A percentile compares a stretch with the other conserved stretches of the same genome.
phyloP scores from a whole-genome alignment of 495 filamentous ascomycete species.

The Neurospora cerealis region DNA sequence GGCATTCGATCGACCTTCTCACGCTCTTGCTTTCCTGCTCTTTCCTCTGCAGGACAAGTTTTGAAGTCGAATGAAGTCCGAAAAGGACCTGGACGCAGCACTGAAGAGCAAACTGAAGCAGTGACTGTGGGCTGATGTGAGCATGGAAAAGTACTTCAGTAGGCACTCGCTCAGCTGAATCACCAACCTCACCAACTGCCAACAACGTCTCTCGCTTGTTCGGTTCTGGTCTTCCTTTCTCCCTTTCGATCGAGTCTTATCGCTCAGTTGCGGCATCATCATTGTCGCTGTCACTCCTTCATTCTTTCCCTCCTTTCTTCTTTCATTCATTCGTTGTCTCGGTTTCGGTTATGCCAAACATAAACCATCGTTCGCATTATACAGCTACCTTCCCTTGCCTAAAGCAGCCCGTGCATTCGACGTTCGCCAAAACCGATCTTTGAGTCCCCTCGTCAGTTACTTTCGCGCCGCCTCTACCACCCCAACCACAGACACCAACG shows the following conservation, averaged over 20 bases:
- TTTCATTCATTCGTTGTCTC: background rate
- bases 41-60: background rate
- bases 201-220: background rate
- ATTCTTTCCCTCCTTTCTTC: background rate
- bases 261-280: background rate
- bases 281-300: background rate
- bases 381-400: background rate
- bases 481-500: background rate
- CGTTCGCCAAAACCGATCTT: background rate
- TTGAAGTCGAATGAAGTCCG: background rate
- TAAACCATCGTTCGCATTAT: background rate
- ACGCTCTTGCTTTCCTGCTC: background rate
- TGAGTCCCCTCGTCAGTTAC: background rate
- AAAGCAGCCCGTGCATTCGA: background rate
- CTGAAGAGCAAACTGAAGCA: background rate
- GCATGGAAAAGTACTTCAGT: background rate
- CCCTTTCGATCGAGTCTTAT: background rate
- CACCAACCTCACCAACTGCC: background rate
- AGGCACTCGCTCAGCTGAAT: background rate
- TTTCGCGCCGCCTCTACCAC: background rate
- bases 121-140: background rate
- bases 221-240: background rate
- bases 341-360: background rate
- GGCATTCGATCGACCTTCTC: too few relatives aligned
- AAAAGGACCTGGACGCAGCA: background rate